Base-by-base conservation (phyloP, 768 basidiomycete genomes). In the Rhodosporidiobolus odoratus region DNA sequence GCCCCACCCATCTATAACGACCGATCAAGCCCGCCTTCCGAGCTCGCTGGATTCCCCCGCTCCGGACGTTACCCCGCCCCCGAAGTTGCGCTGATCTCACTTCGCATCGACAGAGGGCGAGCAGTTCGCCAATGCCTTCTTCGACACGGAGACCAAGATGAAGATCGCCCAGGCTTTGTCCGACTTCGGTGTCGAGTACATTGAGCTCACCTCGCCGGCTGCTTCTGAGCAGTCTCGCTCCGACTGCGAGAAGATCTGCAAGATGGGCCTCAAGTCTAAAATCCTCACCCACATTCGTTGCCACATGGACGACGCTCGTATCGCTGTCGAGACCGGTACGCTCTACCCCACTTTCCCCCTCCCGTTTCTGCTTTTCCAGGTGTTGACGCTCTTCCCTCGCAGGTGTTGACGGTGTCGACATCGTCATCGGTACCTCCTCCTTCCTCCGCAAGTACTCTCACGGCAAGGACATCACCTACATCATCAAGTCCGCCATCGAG, bases 401-500 rank as follows among this genome's bases (percentile, higher is more conserved):
- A 92, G 92, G 93, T 79, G 95, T 99, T 53, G 93, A 98, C 79
- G 96, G 96, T 80, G 96, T 97, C 71, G 95, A 98, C 80, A 92
- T 98, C 75, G 96, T 98, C 80, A 98, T 99, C 74, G 95, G 96
- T 43, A 98, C 96, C 15, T 97, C 94, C 16, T 97, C 94, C 50
- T 99, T 96, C 89, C 88, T 98, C 59, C 89, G 95, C 76, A 94
- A 99, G 83, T 96, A 98, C 86, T 97, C 95, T 35, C 96, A 99
- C 80, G 96, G 96, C 78, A 99, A 98, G 86, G 96, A 98, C 81
- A 99, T 99, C 92, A 83, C 91, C 56, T 99, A 96, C 83, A 99
- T 99, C 83, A 95, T 95, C 84, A 97, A 94, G 80, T 90, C 92
- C 47, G 95, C 95, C 69, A 92, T 97, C 77, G 94, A 97, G 80